Evolutionary conservation across 306 rosid genomes (phyloP), one percentile per base, ranked within the genome.

Genomic region (Oemleria cerasiformis): DNA sequence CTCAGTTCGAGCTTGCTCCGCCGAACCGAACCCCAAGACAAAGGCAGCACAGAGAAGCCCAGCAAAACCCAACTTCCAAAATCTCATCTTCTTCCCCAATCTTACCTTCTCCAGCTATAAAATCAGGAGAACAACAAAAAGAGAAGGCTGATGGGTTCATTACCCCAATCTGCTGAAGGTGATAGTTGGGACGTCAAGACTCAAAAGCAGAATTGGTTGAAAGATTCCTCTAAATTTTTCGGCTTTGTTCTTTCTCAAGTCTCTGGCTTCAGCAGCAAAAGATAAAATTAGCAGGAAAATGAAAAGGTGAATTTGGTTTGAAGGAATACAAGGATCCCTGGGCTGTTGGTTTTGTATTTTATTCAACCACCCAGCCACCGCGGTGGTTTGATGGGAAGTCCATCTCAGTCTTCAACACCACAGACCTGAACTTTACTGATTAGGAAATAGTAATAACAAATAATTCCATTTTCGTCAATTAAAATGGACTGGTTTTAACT

Each of bases 1-100:
- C 99, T 95, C 99, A 25, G 96, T 89, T 49, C 86, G 82, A 56
- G 84, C 86, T 9, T 85, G 87, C 63, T 79, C 83, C 67, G 77
- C 77, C 58, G 88, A 92, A 73, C 82, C 84, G 79, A 68, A 51
- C 67, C 73, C 55, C 68, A 76, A 50, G 19, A 84, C 61, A 72
- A 83, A 77, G 55, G 90, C 72, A 79, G 89, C 79, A 77, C 57
- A 85, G 53, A 94, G 83, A 72, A 88, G 50, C 5, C 57, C 76
- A 69, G 87, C 41, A 30, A 87, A 81, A 61, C 58, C 85, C 93
- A 78, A 81, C 65, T 73, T 84, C 85, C 67, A 79, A 82, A 70
- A 8, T 45, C 51, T 67, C 98, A 91, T 88, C 8, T 70, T 70
- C 8, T 59, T 0, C 64, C 17, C 65, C 54, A 10, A 41, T 23